phyloP scores from a whole-genome alignment of 2,329 filamentous ascomycete genomes.

The Penicillium nordicum region DNA sequence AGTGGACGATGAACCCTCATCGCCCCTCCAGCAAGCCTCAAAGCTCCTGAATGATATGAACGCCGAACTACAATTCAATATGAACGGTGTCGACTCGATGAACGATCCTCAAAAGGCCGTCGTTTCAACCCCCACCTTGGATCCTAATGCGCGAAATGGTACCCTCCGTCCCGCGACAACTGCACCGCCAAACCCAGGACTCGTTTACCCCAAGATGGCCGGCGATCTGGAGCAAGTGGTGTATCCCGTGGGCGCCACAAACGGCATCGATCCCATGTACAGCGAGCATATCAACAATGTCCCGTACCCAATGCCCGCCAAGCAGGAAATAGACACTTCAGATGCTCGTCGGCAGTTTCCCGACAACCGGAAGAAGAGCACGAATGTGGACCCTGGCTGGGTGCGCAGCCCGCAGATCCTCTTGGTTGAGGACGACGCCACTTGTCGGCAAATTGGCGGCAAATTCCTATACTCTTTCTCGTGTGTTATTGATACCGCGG shows the following conservation, averaged over 20 bases:
- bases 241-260: constrained; percentile 85
- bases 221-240: constrained; percentile 69
- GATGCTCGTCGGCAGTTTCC: constrained; percentile 47
- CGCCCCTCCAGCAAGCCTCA: constrained; percentile 64
- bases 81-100: constrained; percentile 63
- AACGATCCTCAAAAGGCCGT: constrained; percentile 57
- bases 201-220: constrained; percentile 50
- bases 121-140: constrained; percentile 57
- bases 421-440: constrained; percentile 78
- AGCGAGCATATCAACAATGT: constrained; percentile 94
- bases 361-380: constrained; percentile 60
- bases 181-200: constrained; percentile 48
- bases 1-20: constrained; percentile 62
- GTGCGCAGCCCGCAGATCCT: constrained; percentile 71
- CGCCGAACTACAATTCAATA: constrained; percentile 62
- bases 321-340: constrained; percentile 50
- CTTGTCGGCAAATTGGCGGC: constrained; percentile 63
- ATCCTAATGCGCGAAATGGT: constrained; percentile 47
- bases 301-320: constrained; percentile 74
- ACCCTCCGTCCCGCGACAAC: constrained; percentile 43
- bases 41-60: constrained; percentile 65
- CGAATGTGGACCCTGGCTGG: constrained; percentile 62
- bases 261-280: constrained; percentile 92
- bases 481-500: constrained; percentile 61
- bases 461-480: constrained; percentile 65